Evolutionary conservation across 257 asterid species (phyloP), one percentile per base, ranked within the genome.

Genomic region (Cynanchum wilfordii): DNA sequence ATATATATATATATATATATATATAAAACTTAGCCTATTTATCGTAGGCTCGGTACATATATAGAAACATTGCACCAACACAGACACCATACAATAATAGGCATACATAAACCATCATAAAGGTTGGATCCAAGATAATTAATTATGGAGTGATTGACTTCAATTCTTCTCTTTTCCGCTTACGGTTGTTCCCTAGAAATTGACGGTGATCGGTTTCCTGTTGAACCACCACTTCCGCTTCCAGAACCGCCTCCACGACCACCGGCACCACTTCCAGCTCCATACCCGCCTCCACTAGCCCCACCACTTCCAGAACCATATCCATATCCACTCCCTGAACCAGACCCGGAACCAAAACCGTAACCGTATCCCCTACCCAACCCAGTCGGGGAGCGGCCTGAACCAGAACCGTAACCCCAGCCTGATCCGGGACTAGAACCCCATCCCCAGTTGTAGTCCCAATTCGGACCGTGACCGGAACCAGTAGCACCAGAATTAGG

Each of bases 361-460:
- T 44, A 79, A 4, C 87, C 87, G 13, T 12, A 75, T 8, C 81
- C 85, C 17, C 73, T 33, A 0, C 76, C 79, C 2, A 71, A 66
- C 20, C 88, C 88, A 67, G 62, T 79, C 13, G 85, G 82, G 16
- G 89, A 76, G 24, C 78, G 40, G 20, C 83, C 85, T 0, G 86
- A 78, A 29, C 87, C 89, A 0, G 86, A 78, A 10, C 89, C 89
- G 15, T 78, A 80, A 7, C 89, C 89, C 85, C 84, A 82, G 5
- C 89, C 83, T 4, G 65, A 78, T 10, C 76, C 74, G 3, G 87
- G 89, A 38, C 79, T 78, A 13, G 87, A 70, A 66, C 87, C 85
- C 89, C 89, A 82, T 4, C 81, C 87, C 89, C 89, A 80, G 73
- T 33, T 71, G 49, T 79, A 79, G 58, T 80, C 80, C 83, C 85